Conservation (phyloP, 805 yeast species). For the Dipodascopsis uninucleata region DNA sequence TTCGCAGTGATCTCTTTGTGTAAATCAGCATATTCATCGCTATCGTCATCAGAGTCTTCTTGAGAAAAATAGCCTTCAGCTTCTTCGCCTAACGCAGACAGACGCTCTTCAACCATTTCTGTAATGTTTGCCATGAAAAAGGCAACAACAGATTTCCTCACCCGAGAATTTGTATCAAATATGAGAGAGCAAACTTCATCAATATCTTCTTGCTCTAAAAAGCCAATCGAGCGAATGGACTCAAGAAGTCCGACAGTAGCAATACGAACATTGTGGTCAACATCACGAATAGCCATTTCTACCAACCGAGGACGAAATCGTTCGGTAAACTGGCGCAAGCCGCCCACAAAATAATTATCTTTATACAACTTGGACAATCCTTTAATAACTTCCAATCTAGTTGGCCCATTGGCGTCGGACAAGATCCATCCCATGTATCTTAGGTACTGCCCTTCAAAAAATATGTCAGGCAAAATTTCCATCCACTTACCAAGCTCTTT, state of each 20-base stretch:
- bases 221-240: slow-evolving; percentile 58
- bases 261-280: slow-evolving; percentile 53
- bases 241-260: slow-evolving; percentile 50
- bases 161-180: slow-evolving; percentile 37
- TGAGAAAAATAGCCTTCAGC: slow-evolving; percentile 1
- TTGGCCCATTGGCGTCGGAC: slow-evolving; percentile 61
- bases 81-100: slow-evolving; percentile 14
- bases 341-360: slow-evolving; percentile 48
- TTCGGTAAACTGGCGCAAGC: slow-evolving; percentile 74
- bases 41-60: slow-evolving; percentile 6
- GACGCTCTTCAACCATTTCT: slow-evolving; percentile 31
- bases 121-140: slow-evolving; percentile 42
- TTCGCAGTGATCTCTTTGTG: too few species aligned
- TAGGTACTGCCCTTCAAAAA: slow-evolving; percentile 64
- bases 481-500: slow-evolving; percentile 66
- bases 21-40: slow-evolving; percentile 11
- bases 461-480: slow-evolving; percentile 62
- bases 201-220: slow-evolving; percentile 57
- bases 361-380: slow-evolving; percentile 50
- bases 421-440: slow-evolving; percentile 81
- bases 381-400: slow-evolving; percentile 62
- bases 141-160: slow-evolving; percentile 49
- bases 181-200: slow-evolving; percentile 43
- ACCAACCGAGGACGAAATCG: slow-evolving; percentile 63
- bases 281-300: slow-evolving; percentile 57